Evolutionary conservation across 129 eudicot genomes (phyloP), one percentile per base, ranked within the genome.

Genomic region (Helichrysum umbraculigerum): DNA sequence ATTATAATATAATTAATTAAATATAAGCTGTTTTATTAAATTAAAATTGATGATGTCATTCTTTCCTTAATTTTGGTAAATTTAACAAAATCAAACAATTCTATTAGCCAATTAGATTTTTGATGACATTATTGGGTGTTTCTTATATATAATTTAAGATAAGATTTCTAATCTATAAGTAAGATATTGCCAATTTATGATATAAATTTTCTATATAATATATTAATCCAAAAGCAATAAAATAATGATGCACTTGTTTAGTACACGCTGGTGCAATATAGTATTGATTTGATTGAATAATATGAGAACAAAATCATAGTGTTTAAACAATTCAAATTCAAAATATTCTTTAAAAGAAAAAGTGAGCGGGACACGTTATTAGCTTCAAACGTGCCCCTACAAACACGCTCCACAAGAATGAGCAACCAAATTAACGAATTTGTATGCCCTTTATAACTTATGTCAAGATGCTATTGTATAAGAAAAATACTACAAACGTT

Each of bases 301-400:
- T 70, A 47, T 54, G 30, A 70, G 39, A 78, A 78, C 64, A 71
- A 78, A 70, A 72, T 71, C 76, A 30, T 42, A 21, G 28, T 8
- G 29, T 62, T 70, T 20, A 70, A 32, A 78, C 6, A 44, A 70
- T 60, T 57, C n/a, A 22, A 44, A 70, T 60, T 57, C n/a, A 22
- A 71, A 34, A 70, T 75, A 71, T 70, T 70, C 66, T 70, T 50
- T 71, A 3, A 20, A 41, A 69, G 63, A 59, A 14, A 47, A 60
- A 21, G 61, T 41, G 61, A 39, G 59, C 33, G 47, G 4, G 56
- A 32, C 19, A 76, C 54, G 65, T 76, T 47, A 47, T 47, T 47
- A 47, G 14, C 0, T 14, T 66, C n/a, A 51, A 76, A 14, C 3
- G 33, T 20, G 14, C 33, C 60, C 32, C 41, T 22, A 60, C 70